These are phyloP conservation scores for Trametes gibbosa DNA, from an alignment of 768 basidiomycete species.

Conservation along the genomic window DNA sequence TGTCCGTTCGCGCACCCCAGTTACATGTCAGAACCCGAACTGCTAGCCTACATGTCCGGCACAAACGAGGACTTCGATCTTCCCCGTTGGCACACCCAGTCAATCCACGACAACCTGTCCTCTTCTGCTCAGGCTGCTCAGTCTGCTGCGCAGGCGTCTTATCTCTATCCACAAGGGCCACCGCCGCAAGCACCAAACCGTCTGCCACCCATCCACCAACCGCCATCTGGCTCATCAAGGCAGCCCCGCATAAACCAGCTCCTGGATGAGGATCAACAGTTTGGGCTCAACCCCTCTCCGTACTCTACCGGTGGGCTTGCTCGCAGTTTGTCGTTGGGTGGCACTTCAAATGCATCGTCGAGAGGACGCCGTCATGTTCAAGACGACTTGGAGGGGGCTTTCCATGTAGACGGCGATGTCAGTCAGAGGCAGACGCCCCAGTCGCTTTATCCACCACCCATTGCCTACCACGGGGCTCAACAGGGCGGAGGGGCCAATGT, in stretches of 20 bases:
- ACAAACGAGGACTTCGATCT: conserved; percentile 81
- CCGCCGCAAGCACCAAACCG: conserved; percentile 47
- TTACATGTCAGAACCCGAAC: conserved; percentile 73
- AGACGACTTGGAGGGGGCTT: conserved; percentile 63
- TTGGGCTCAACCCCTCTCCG: conserved; percentile 39
- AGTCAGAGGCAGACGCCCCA: conserved; percentile 38
- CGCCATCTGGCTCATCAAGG: conserved; percentile 40
- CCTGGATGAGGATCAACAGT: conserved; percentile 60
- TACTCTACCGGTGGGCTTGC: conserved; percentile 58
- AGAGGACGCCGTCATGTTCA: conserved; percentile 62
- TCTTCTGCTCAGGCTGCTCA: conserved; percentile 64
- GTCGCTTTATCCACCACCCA: conserved; percentile 57
- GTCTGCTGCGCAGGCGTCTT: conserved; percentile 43
- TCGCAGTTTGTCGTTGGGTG: conserved; percentile 66
- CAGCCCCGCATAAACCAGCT: conserved; percentile 67
- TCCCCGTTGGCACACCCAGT: conserved; percentile 53
- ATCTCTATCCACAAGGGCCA: conserved; percentile 46
- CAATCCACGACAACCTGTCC: conserved; percentile 43
- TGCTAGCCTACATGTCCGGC: conserved; percentile 65
- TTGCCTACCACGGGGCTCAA: conserved; percentile 57
- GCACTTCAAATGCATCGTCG: conserved; percentile 42
- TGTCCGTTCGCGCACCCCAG: conserved; percentile 3
- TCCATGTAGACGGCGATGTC: conserved; percentile 35
- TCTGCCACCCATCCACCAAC: conserved; percentile 50
- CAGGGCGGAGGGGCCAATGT: conserved; percentile 27